A percentile compares a stretch with the other conserved stretches of the same genome.
These are phyloP conservation scores for Taphrina sp. DNA, from an alignment of 1,139 yeast genomes.

Conservation along the genomic window DNA sequence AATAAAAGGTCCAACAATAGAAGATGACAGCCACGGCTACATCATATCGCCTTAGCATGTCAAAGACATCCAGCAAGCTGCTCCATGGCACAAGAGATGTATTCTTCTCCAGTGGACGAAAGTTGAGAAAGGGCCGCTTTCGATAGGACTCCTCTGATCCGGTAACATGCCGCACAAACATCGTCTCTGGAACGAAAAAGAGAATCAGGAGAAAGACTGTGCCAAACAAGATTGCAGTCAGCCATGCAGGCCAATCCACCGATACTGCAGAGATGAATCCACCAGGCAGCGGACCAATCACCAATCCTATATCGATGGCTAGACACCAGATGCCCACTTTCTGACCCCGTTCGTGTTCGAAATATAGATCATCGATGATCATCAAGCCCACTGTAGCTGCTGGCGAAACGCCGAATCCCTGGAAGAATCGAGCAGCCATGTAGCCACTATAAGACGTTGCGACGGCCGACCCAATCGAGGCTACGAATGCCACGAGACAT, in stretches of 20 bases:
- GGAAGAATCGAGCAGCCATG: constrained; percentile 38
- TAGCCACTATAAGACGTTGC: constrained; percentile 33
- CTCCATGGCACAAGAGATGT: constrained; percentile 27
- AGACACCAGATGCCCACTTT: constrained; percentile 34
- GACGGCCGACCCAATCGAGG: constrained; percentile 37
- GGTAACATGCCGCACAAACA: constrained; percentile 16
- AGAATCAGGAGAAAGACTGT: constrained; percentile 13
- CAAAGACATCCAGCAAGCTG: constrained; percentile 2
- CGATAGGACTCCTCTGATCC: constrained; percentile 3
- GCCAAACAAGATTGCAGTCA: constrained; percentile 33
- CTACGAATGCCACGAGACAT: constrained; percentile 34
- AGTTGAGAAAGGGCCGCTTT: constrained; percentile 16
- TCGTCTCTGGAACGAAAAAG: constrained; percentile 31
- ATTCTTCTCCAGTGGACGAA: not conserved
- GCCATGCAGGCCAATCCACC: constrained; percentile 34
- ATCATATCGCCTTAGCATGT: constrained; percentile 14
- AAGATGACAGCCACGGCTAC: constrained; percentile 30
- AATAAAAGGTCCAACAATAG: constrained; percentile 31
- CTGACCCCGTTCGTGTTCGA: constrained; percentile 38
- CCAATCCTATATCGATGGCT: constrained; percentile 33
- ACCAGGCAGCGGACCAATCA: constrained; percentile 33
- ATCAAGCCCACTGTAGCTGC: constrained; percentile 37
- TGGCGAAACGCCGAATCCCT: constrained; percentile 38
- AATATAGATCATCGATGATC: constrained; percentile 38
- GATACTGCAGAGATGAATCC: constrained; percentile 33